Conservation (phyloP, 495 filamentous ascomycete species). For the Penicillium verhagenii region DNA sequence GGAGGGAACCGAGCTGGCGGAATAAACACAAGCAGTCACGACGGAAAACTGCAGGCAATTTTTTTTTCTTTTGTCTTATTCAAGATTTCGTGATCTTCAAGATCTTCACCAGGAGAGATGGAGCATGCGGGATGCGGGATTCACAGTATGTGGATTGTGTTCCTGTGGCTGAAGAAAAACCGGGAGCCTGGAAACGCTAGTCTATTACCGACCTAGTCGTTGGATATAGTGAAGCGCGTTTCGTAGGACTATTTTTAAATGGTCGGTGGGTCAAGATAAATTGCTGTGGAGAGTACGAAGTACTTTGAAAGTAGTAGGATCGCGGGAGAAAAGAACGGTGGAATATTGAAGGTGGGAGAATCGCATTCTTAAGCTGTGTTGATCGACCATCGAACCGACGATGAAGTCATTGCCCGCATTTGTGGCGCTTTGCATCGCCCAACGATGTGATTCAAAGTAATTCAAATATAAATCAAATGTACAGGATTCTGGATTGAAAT, state of each 20-base stretch:
- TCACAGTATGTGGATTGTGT: neutral
- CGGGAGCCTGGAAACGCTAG: conserved; percentile 18
- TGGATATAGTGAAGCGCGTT: neutral
- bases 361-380: conserved; percentile 8
- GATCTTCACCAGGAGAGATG: neutral
- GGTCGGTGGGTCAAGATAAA: neutral
- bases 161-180: conserved; percentile 11
- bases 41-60: neutral
- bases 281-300: conserved; percentile 1
- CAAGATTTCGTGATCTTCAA: neutral
- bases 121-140: conserved; percentile 9
- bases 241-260: neutral
- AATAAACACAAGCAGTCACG: neutral
- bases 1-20: neutral
- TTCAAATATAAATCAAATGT: no score
- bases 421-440: conserved; percentile 5
- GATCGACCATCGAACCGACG: conserved; percentile 17
- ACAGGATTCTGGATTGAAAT: neutral
- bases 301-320: no score
- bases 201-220: conserved; percentile 19
- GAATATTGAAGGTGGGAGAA: conserved; percentile 9
- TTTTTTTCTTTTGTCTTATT: neutral
- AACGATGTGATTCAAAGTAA: neutral
- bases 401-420: conserved; percentile 24
- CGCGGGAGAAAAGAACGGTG: neutral